Evolutionary conservation across 495 filamentous ascomycete species (phyloP).

Genomic region (Penicillium simplicissimum): DNA sequence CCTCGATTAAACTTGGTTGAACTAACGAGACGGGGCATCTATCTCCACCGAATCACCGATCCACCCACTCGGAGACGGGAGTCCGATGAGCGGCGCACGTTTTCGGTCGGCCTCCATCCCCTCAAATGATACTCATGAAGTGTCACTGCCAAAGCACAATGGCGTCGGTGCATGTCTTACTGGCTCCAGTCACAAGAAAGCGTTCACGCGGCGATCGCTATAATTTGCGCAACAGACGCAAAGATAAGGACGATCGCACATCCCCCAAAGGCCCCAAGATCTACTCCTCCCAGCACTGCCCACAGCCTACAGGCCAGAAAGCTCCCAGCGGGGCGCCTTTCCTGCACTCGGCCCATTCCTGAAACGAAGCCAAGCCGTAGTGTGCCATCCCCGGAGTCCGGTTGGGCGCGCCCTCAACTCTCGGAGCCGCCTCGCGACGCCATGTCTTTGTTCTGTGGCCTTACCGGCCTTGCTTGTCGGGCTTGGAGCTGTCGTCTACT

Average conservation of each 20-base stretch:
- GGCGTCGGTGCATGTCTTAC: slow-evolving; percentile 1
- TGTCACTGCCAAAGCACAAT: neutral
- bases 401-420: neutral
- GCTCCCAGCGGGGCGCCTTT: neutral
- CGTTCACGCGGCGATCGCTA: slow-evolving; percentile 5
- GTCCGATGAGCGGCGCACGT: slow-evolving; percentile 11
- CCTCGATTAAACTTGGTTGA: neutral
- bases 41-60: slow-evolving; percentile 1
- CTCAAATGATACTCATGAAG: neutral
- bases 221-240: neutral
- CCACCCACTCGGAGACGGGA: slow-evolving; percentile 6
- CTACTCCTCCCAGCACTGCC: neutral
- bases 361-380: slow-evolving; percentile 4
- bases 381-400: slow-evolving; percentile 1
- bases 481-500: neutral
- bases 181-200: slow-evolving; percentile 1
- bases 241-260: slow-evolving; percentile 12
- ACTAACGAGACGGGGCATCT: neutral
- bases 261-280: neutral
- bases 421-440: slow-evolving; percentile 1
- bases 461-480: neutral
- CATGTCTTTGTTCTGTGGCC: neutral
- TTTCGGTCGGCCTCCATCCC: neutral
- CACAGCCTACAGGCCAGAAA: neutral
- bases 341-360: slow-evolving; percentile 10